Evolutionary conservation across 176 grass and related monocot species (phyloP).

Genomic region (Hordeum marinum): DNA sequence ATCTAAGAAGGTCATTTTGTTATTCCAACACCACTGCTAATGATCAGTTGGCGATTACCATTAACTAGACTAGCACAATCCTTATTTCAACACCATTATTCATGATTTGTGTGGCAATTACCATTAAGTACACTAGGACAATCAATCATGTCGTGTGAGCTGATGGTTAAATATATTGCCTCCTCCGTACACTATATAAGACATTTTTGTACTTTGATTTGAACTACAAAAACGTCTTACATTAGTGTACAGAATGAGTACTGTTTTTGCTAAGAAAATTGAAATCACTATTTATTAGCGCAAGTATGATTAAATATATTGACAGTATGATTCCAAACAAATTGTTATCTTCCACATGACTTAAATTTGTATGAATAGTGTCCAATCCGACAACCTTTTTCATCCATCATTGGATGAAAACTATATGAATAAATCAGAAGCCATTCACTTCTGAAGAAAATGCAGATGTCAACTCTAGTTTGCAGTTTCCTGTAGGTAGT

Average conservation of each 20-base stretch:
- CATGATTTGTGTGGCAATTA: not conserved
- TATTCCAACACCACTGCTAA: not conserved
- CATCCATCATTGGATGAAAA: no score
- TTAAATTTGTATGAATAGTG: not conserved
- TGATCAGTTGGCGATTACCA: not conserved
- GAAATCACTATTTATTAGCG: not conserved
- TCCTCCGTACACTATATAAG: no score
- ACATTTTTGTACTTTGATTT: no score
- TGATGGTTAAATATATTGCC: not conserved
- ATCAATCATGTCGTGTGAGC: not conserved
- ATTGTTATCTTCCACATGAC: not conserved
- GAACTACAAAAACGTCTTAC: no score
- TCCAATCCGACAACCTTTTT: not conserved
- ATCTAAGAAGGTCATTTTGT: not conserved
- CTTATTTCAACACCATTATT: not conserved
- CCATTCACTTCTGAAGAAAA: not conserved
- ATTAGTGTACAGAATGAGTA: no score
- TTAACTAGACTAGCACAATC: not conserved
- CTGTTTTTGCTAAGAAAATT: not conserved
- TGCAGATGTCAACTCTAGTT: not conserved
- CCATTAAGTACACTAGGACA: not conserved
- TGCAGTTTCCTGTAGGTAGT: not conserved
- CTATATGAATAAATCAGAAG: no score
- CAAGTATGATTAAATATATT: not conserved
- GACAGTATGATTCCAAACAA: not conserved